Conservation (phyloP, 192 early-diverging fungal species). For the Coemansia sp. region DNA sequence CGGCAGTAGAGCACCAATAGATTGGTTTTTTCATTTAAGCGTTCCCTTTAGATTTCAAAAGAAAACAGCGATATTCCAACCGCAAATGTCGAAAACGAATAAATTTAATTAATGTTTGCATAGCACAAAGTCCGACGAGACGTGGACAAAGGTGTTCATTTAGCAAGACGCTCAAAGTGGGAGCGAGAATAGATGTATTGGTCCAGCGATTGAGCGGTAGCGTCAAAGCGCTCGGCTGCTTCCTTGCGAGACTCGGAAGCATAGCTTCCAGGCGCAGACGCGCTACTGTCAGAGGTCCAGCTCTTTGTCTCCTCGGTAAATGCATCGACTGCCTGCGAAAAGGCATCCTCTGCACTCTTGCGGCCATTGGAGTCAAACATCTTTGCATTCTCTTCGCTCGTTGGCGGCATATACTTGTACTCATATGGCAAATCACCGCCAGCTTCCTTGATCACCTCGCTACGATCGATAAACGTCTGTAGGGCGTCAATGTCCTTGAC, state of each 20-base stretch:
- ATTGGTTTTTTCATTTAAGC: too few species aligned
- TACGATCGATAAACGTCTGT: slow-evolving; percentile 58
- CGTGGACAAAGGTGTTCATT: too few species aligned
- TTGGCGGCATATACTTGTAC: slow-evolving; percentile 57
- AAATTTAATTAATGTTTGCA: too few species aligned
- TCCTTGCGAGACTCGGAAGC: slow-evolving; percentile 20
- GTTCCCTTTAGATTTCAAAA: too few species aligned
- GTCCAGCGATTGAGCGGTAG: slow-evolving; percentile 50
- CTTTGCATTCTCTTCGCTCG: slow-evolving; percentile 51
- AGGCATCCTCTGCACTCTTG: slow-evolving; percentile 36
- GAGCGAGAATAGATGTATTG: slow-evolving; percentile 54
- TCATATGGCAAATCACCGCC: slow-evolving; percentile 60
- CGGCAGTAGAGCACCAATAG: too few species aligned
- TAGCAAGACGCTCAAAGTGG: slow-evolving; percentile 16
- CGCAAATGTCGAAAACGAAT: too few species aligned
- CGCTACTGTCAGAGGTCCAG: slow-evolving; percentile 37
- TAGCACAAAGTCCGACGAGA: too few species aligned
- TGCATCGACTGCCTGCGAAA: slow-evolving; percentile 31
- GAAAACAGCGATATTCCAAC: too few species aligned
- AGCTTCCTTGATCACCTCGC: slow-evolving; percentile 59
- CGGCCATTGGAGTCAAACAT: slow-evolving; percentile 57
- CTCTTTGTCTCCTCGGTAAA: slow-evolving; percentile 46
- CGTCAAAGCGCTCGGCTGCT: slow-evolving; percentile 21
- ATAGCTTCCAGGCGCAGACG: not conserved
- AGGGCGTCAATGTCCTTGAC: slow-evolving; percentile 65